phyloP scores from a whole-genome alignment of 768 basidiomycete genomes.

The Mycena rebaudengoi region DNA sequence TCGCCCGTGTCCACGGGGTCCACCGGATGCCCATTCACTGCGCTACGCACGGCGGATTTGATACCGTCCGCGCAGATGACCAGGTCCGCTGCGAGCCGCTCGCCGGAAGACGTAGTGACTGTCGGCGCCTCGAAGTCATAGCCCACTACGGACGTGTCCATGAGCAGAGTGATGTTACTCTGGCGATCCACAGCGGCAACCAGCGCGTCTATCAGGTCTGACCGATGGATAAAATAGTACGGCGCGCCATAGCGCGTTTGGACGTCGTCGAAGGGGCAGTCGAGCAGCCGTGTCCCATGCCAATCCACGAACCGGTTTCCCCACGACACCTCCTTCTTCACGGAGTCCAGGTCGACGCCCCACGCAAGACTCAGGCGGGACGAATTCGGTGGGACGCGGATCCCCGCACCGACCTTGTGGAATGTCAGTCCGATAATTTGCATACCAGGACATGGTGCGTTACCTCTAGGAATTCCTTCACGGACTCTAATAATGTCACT shows the following conservation, averaged over 20 bases:
- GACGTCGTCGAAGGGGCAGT: constrained; percentile 21
- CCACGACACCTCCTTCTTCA: constrained; percentile 16
- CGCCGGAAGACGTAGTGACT: constrained; percentile 43
- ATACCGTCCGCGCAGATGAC: constrained; percentile 49
- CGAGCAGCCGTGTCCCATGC: constrained; percentile 15
- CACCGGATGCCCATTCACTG: constrained; percentile 25
- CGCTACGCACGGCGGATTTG: constrained; percentile 30
- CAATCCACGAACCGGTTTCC: constrained; percentile 28
- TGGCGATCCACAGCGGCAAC: constrained; percentile 35
- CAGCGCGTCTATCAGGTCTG: constrained; percentile 48
- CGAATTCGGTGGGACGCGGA: constrained; percentile 43
- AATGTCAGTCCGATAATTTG: too few species aligned
- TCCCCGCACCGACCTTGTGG: constrained; percentile 49
- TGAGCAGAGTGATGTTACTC: constrained; percentile 35
- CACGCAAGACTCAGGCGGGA: constrained; percentile 20
- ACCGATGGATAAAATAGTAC: constrained; percentile 55
- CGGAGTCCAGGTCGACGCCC: constrained; percentile 18
- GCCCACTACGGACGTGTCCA: constrained; percentile 32
- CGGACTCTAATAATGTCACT: constrained; percentile 17
- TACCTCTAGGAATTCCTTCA: constrained; percentile 22
- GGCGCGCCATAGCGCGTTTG: constrained; percentile 40
- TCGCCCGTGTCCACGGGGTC: constrained; percentile 38
- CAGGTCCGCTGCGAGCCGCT: constrained; percentile 44
- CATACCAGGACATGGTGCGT: neutral
- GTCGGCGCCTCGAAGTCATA: constrained; percentile 37